Conservation (phyloP, 75 land plant species). For the Ceratopteris richardii region DNA sequence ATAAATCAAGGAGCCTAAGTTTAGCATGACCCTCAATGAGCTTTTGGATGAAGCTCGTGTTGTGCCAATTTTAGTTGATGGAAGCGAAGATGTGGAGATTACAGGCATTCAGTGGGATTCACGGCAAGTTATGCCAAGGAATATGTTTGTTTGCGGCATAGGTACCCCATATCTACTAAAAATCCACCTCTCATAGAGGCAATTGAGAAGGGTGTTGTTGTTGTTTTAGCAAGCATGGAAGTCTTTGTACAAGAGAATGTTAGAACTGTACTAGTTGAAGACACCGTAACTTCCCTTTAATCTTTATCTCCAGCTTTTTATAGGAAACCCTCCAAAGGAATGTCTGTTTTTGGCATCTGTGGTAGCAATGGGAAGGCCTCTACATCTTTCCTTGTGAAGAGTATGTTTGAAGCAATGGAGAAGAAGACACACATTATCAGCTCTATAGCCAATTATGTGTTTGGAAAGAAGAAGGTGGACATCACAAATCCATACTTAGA, state of each 20-base stretch:
- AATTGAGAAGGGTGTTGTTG: conserved; percentile 88
- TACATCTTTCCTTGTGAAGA: conserved; percentile 53
- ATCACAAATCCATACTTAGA: conserved; percentile 41
- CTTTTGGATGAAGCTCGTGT: conserved; percentile 89
- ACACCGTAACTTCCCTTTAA: conserved; percentile 49
- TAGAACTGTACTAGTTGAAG: conserved; percentile 74
- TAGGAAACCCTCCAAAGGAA: conserved; percentile 45
- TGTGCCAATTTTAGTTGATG: conserved; percentile 72
- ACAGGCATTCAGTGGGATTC: conserved; percentile 86
- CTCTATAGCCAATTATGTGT: conserved; percentile 44
- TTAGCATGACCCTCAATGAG: conserved; percentile 69
- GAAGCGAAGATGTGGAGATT: conserved; percentile 71
- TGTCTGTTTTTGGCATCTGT: conserved; percentile 67
- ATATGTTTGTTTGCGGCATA: conserved; percentile 66
- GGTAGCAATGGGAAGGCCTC: conserved; percentile 84
- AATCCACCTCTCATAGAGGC: conserved; percentile 61
- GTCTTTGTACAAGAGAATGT: conserved; percentile 52
- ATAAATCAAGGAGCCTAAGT: conserved; percentile 56
- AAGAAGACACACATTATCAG: conserved; percentile 60
- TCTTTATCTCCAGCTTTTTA: conserved; percentile 60
- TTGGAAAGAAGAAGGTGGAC: conserved; percentile 53
- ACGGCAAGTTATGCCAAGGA: conserved; percentile 57
- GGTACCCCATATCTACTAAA: conserved; percentile 48
- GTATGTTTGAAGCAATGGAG: conserved; percentile 70
- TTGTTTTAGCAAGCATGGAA: conserved; percentile 71